Evolutionary conservation across 2,329 filamentous ascomycete species (phyloP).

Genomic region (Microcera coccophila): DNA sequence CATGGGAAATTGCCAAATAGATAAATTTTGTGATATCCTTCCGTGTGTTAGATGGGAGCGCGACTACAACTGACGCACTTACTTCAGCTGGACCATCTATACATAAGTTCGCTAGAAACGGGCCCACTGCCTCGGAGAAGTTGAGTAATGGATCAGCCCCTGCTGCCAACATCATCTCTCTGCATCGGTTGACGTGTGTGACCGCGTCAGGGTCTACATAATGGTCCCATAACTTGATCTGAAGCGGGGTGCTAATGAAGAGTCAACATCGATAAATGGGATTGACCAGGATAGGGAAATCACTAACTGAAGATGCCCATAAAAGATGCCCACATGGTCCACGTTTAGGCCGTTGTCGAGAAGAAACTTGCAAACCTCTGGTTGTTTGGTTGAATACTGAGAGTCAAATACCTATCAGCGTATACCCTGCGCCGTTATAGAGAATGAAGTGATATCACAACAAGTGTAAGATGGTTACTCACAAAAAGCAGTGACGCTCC

Average conservation of each 20-base stretch:
- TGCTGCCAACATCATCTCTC: neutral
- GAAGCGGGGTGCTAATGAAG: neutral
- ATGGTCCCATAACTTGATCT: neutral
- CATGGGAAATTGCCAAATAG: neutral
- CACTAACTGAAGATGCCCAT: neutral
- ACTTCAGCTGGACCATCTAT: neutral
- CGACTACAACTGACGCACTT: neutral
- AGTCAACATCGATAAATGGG: neutral
- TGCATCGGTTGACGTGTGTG: neutral
- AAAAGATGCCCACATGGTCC: neutral
- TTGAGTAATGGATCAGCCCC: neutral
- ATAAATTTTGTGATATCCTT: neutral
- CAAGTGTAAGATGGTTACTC: neutral
- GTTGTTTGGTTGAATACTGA: conserved; percentile 1
- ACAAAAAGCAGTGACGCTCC: conserved; percentile 1
- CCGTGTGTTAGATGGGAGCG: neutral
- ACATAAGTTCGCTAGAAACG: neutral
- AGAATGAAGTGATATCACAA: neutral
- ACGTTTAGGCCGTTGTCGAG: conserved; percentile 1
- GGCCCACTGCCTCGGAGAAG: neutral
- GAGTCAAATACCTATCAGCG: neutral
- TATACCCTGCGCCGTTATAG: neutral
- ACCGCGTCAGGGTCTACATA: neutral
- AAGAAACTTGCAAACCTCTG: neutral
- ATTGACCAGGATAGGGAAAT: neutral